Evolutionary conservation across 331 rosid species (phyloP).

Genomic region (Arachis monticola): DNA sequence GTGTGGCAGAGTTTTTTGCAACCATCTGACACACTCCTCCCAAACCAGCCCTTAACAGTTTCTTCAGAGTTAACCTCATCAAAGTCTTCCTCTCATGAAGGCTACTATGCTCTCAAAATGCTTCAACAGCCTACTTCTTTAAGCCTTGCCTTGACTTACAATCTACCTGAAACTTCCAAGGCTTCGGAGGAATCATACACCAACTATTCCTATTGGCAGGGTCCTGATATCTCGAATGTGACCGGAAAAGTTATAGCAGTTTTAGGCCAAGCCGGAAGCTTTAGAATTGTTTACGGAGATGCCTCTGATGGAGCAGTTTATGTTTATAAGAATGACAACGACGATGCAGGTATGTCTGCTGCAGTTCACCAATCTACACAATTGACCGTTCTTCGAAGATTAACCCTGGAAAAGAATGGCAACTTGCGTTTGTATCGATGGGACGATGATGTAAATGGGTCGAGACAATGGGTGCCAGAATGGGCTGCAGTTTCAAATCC

Average conservation of each 20-base stretch:
- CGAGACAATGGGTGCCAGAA: slow-evolving; percentile 86
- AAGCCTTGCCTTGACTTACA: slow-evolving; percentile 76
- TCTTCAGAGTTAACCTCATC: slow-evolving; percentile 68
- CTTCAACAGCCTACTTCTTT: slow-evolving; percentile 66
- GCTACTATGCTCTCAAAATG: slow-evolving; percentile 73
- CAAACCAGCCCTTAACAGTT: slow-evolving; percentile 81
- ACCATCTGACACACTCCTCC: slow-evolving; percentile 89
- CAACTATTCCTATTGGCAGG: slow-evolving; percentile 83
- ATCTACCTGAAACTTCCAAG: slow-evolving; percentile 59
- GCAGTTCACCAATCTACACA: slow-evolving; percentile 53
- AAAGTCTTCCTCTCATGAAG: slow-evolving; percentile 68
- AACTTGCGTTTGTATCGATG: slow-evolving; percentile 77
- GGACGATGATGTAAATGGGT: slow-evolving; percentile 82
- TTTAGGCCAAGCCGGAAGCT: slow-evolving; percentile 78
- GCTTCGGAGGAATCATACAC: slow-evolving; percentile 54
- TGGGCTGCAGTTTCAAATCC: slow-evolving; percentile 97
- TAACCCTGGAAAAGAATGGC: slow-evolving; percentile 71
- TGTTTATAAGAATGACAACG: slow-evolving; percentile 73
- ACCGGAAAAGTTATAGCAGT: slow-evolving; percentile 84
- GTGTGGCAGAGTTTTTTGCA: slow-evolving; percentile 89
- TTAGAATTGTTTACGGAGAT: slow-evolving; percentile 83
- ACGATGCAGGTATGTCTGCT: slow-evolving; percentile 61
- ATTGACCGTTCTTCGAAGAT: slow-evolving; percentile 54
- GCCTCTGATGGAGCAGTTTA: slow-evolving; percentile 81
- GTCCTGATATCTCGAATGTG: slow-evolving; percentile 85